These are phyloP conservation scores for Ceratobasidium theobromae DNA, from an alignment of 1,284 basidiomycete genomes.

Conservation along the genomic window DNA sequence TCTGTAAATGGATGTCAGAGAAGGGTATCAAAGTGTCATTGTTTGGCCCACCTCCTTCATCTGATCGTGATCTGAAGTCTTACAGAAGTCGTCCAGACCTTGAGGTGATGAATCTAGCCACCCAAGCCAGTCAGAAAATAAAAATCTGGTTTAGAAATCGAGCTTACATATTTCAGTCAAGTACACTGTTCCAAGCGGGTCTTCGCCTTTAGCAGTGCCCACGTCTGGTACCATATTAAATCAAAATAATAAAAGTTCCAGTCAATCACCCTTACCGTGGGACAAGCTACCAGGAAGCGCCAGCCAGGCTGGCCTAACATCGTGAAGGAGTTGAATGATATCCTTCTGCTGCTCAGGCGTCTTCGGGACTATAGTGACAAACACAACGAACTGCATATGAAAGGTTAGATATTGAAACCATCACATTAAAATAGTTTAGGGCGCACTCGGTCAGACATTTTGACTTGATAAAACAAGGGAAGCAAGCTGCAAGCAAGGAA, in stretches of 20 bases:
- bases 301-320: slow-evolving; percentile 27
- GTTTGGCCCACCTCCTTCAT: slow-evolving; percentile 23
- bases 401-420: background rate
- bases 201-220: slow-evolving; percentile 20
- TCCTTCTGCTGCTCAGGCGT: slow-evolving; percentile 31
- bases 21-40: background rate
- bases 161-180: slow-evolving; percentile 27
- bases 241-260: background rate
- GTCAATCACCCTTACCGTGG: background rate
- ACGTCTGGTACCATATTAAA: background rate
- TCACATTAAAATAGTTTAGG: background rate
- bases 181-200: slow-evolving; percentile 26
- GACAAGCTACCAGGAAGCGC: slow-evolving; percentile 27
- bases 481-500: too few species aligned
- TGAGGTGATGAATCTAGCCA: slow-evolving; percentile 17
- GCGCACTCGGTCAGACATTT: slow-evolving; percentile 29
- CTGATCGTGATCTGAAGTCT: slow-evolving; percentile 20
- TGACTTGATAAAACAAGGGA: too few species aligned
- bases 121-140: background rate
- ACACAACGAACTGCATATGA: slow-evolving; percentile 15
- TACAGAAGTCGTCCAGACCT: slow-evolving; percentile 20
- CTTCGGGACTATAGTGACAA: slow-evolving; percentile 29
- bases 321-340: slow-evolving; percentile 26
- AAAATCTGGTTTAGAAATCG: background rate
- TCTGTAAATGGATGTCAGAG: background rate